A percentile compares a stretch with the other conserved stretches of the same genome.
These are phyloP conservation scores for Hippophae tibetana DNA, from an alignment of 306 rosid genomes.

Conservation along the genomic window DNA sequence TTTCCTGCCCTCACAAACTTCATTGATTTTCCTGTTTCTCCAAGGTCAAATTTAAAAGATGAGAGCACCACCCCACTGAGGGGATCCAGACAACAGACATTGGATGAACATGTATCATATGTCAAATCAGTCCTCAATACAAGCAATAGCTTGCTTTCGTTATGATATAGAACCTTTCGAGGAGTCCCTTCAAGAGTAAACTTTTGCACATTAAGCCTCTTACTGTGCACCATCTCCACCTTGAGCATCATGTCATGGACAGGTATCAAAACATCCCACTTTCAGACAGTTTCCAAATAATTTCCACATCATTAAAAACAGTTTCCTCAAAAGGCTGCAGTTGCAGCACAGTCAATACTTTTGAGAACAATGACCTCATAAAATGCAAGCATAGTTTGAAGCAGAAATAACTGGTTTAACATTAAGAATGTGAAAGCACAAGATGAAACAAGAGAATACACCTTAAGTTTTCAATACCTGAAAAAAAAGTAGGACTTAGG, in stretches of 20 bases:
- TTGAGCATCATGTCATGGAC: conserved; percentile 29
- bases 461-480: no score
- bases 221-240: conserved; percentile 95
- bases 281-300: conserved; percentile 2
- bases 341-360: no score
- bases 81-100: conserved; percentile 85
- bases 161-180: conserved; percentile 78
- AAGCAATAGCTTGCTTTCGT: conserved; percentile 72
- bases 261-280: conserved; percentile 13
- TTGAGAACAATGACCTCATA: no score
- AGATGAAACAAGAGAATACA: no score
- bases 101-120: conserved; percentile 53
- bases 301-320: no score
- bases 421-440: no score
- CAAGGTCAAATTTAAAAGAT: conserved; percentile 62
- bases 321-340: no score
- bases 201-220: conserved; percentile 92
- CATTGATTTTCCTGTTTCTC: conserved; percentile 91
- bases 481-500: no score
- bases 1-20: conserved; percentile 63
- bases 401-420: no score
- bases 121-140: conserved; percentile 85
- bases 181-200: conserved; percentile 91
- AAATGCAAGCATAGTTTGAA: no score
- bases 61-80: conserved; percentile 65